Evolutionary conservation across 306 rosid species (phyloP).

Genomic region (Cucurbita moschata): DNA sequence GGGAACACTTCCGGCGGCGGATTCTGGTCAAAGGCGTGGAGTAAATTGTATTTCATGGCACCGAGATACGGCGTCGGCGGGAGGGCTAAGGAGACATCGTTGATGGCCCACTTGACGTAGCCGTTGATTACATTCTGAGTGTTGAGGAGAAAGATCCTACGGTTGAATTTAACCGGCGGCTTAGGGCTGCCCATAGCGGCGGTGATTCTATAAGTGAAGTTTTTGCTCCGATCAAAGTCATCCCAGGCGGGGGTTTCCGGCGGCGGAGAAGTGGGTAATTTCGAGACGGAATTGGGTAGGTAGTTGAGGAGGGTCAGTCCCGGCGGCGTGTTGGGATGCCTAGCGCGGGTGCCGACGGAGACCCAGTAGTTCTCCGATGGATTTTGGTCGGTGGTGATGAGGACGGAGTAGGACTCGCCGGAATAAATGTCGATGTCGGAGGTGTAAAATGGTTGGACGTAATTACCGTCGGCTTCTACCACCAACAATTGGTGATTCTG

Average conservation of each 20-base stretch:
- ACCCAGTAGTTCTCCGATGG: constrained; percentile 67
- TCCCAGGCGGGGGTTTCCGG: constrained; percentile 53
- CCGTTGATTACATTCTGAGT: constrained; percentile 56
- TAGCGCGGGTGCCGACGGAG: constrained; percentile 46
- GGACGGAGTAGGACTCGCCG: constrained; percentile 69
- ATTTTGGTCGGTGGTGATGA: constrained; percentile 49
- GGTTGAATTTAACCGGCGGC: constrained; percentile 34
- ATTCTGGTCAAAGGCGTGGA: constrained; percentile 12
- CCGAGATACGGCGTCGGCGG: constrained; percentile 64
- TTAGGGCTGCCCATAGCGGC: constrained; percentile 45
- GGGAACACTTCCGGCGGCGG: constrained; percentile 34
- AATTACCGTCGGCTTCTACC: constrained; percentile 84
- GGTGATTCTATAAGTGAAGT: constrained; percentile 30
- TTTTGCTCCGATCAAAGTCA: constrained; percentile 43
- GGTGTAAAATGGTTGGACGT: constrained; percentile 43
- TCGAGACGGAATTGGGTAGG: constrained; percentile 29
- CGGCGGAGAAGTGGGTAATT: constrained; percentile 47
- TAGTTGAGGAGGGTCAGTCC: constrained; percentile 53
- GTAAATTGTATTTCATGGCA: constrained; percentile 24
- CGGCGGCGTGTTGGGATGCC: constrained; percentile 46
- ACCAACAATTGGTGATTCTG: constrained; percentile 67
- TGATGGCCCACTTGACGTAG: constrained; percentile 46
- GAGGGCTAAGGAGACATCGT: constrained; percentile 42
- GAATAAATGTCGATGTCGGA: constrained; percentile 73
- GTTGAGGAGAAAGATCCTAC: constrained; percentile 51